Base-by-base conservation (phyloP, 2,329 filamentous ascomycete species). In the Neonectria punicea region DNA sequence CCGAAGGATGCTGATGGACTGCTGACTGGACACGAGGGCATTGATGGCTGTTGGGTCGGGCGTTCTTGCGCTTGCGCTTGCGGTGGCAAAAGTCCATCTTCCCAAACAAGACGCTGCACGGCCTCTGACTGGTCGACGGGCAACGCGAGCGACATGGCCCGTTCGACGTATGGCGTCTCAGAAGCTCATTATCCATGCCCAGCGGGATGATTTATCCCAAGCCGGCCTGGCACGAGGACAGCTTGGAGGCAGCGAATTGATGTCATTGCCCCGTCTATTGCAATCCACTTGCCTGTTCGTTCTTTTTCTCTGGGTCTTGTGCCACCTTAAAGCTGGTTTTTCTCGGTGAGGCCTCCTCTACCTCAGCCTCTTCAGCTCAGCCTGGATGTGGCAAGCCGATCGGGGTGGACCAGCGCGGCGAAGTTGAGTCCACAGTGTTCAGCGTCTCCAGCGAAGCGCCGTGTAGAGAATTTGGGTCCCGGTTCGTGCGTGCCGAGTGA, bases 101-200 rank as follows among this genome's bases (percentile, higher is more conserved):
- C 62, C 60, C 50, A 63, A 70, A 66, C 8, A 61, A 68, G 66
- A 63, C 11, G 58, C 41, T 67, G 50, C 55, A 57, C 44, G 53
- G 63, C 60, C 55, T 70, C 69, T 72, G 39, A 74, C 66, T 74
- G 72, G 72, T 58, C n/a, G 49, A 34, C 49, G 28, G 28, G 13
- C 32, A 34, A 58, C 56, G 49, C 43, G 46, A 63, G 56, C 39
- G n/a, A 49, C 14, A 53, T 34, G 39, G 47, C 47, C 43, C 44
- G 46, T 39, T 58, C 58, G 59, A 66, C 70, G 62, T 66, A 73
- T 72, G 55, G 63, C 47, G 64, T 72, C 53, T 61, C 53, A 43
- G 22, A 61, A 25, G 18, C 18, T 32, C 39, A 13, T 14, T 22
- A 46, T 47, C 41, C 44, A 22, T 46, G 51, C 20, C 39, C 46